These are phyloP conservation scores for Arthrobotrys megalospora DNA, from an alignment of 2,329 filamentous ascomycete species.

Conservation along the genomic window DNA sequence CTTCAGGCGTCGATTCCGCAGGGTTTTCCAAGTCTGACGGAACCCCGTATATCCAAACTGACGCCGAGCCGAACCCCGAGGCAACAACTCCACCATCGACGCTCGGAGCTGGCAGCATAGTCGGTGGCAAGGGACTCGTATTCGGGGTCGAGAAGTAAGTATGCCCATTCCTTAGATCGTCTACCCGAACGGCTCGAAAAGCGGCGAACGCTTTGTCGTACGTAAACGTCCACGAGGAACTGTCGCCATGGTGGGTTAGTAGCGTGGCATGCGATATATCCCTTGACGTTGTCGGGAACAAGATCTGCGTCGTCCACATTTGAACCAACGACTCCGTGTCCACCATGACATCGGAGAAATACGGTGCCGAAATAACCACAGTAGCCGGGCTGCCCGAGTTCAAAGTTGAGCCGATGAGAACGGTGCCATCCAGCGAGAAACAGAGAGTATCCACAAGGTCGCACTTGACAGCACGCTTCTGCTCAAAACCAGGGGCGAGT, in stretches of 20 bases:
- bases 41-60: conserved; percentile 84
- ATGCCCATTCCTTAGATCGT: conserved; percentile 81
- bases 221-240: conserved; percentile 82
- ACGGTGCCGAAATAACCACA: conserved; percentile 83
- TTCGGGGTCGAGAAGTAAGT: conserved; percentile 83
- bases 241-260: conserved; percentile 74
- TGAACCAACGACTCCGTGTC: conserved; percentile 76
- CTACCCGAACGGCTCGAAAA: conserved; percentile 82
- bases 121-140: conserved; percentile 72
- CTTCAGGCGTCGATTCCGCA: conserved; percentile 55
- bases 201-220: conserved; percentile 84
- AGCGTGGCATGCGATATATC: conserved; percentile 84
- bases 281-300: conserved; percentile 84
- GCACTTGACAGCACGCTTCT: conserved; percentile 81
- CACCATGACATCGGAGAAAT: conserved; percentile 77
- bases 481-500: conserved; percentile 76
- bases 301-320: conserved; percentile 87
- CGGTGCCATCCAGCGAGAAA: conserved; percentile 83
- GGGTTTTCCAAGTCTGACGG: conserved; percentile 77
- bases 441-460: conserved; percentile 80
- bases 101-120: conserved; percentile 79
- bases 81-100: conserved; percentile 79
- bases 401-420: conserved; percentile 82
- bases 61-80: conserved; percentile 79
- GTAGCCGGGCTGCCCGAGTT: conserved; percentile 77